Percentiles rank a stretch among this genome's conserved stretches.
These are phyloP conservation scores for Ceratocystis harringtonii DNA, from an alignment of 2,329 filamentous ascomycete species.

Conservation along the genomic window DNA sequence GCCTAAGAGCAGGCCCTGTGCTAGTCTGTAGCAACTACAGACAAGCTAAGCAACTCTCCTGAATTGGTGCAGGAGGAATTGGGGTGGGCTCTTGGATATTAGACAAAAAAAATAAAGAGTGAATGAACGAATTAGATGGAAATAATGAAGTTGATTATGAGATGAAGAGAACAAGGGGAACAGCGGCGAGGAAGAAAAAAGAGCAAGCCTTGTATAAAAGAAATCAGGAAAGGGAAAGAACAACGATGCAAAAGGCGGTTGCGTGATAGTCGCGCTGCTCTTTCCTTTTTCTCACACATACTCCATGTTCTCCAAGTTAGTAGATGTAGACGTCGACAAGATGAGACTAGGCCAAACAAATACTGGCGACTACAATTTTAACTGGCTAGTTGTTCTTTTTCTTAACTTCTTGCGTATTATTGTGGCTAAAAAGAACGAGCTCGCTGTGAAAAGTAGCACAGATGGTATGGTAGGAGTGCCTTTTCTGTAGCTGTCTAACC, in stretches of 20 bases:
- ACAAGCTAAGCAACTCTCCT: conserved; percentile 1
- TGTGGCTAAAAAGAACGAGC: neutral
- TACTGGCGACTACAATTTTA: neutral
- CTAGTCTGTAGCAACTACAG: neutral
- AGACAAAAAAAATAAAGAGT: neutral
- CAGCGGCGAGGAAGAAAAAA: neutral
- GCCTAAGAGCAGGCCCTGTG: neutral
- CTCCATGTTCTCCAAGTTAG: neutral
- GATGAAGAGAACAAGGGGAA: neutral
- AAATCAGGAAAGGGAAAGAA: neutral
- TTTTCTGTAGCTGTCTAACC: too few relatives aligned
- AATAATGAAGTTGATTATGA: neutral
- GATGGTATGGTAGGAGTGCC: neutral
- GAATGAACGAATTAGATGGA: neutral
- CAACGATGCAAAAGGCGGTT: neutral
- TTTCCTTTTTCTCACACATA: neutral
- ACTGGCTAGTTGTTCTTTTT: neutral
- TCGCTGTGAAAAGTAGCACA: neutral
- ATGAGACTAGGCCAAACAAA: neutral
- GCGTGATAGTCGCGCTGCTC: neutral
- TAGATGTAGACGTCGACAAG: neutral
- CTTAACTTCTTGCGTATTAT: neutral
- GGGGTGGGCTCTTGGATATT: neutral
- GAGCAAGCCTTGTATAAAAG: neutral
- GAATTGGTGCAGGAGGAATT: neutral